Evolutionary conservation across 805 yeast species (phyloP).

Genomic region (Ogataea polymorpha): DNA sequence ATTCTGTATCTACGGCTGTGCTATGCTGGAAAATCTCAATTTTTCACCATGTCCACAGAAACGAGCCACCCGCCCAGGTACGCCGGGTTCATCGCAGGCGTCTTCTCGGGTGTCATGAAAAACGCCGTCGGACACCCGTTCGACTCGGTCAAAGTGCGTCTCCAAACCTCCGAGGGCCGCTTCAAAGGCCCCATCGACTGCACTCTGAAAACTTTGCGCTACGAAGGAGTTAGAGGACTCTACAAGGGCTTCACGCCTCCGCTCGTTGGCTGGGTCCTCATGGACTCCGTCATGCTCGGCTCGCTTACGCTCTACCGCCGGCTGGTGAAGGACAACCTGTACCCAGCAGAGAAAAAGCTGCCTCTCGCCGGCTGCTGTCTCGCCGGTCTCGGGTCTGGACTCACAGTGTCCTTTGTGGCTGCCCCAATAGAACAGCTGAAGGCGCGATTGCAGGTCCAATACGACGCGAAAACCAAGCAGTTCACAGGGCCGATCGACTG

Average conservation of each 20-base stretch:
- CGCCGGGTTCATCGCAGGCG: slow-evolving; percentile 85
- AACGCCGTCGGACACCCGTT: slow-evolving; percentile 92
- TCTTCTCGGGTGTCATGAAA: slow-evolving; percentile 82
- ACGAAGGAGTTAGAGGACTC: slow-evolving; percentile 77
- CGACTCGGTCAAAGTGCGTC: slow-evolving; percentile 83
- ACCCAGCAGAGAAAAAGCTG: slow-evolving; percentile 55
- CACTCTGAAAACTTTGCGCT: slow-evolving; percentile 61
- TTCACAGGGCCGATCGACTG: slow-evolving; percentile 84
- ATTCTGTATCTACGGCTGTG: not conserved
- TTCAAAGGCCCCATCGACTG: slow-evolving; percentile 85
- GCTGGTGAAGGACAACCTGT: slow-evolving; percentile 60
- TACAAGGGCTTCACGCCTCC: slow-evolving; percentile 94
- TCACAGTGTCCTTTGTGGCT: slow-evolving; percentile 93
- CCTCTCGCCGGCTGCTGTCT: slow-evolving; percentile 73
- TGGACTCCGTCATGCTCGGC: slow-evolving; percentile 92
- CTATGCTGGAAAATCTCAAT: slow-evolving; percentile 3
- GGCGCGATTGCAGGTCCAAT: slow-evolving; percentile 86
- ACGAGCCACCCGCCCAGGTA: slow-evolving; percentile 38
- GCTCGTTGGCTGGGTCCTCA: slow-evolving; percentile 85
- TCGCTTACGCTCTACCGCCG: slow-evolving; percentile 76
- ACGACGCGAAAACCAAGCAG: slow-evolving; percentile 64
- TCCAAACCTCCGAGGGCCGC: slow-evolving; percentile 71
- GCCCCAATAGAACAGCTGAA: slow-evolving; percentile 91
- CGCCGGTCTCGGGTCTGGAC: slow-evolving; percentile 82
- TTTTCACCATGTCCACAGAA: slow-evolving; percentile 1